Evolutionary conservation across 2,329 filamentous ascomycete genomes (phyloP).

Genomic region (Epichloe amarillans): DNA sequence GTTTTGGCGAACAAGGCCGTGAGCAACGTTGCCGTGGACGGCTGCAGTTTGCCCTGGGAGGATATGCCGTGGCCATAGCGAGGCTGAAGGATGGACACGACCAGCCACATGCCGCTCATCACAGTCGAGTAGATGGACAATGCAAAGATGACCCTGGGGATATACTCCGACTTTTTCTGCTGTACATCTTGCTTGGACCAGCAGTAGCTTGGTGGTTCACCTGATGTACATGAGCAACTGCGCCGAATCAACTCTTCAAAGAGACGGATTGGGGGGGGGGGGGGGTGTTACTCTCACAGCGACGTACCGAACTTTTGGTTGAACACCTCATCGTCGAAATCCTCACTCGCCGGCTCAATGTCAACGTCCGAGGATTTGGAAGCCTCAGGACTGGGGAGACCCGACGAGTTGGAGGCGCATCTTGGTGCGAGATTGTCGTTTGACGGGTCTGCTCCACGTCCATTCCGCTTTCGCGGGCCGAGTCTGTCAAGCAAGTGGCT

Average conservation of each 20-base stretch:
- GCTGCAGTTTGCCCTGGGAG: slow-evolving; percentile 37
- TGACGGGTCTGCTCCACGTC: neutral
- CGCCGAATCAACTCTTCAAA: too few species aligned
- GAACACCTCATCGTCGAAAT: slow-evolving; percentile 16
- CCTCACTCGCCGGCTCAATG: neutral
- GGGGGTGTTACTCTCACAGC: neutral
- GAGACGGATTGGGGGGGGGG: neutral
- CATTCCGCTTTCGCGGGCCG: neutral
- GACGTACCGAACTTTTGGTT: slow-evolving; percentile 19
- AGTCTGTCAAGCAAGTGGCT: neutral
- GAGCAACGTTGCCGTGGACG: slow-evolving; percentile 52
- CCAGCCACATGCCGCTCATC: slow-evolving; percentile 53
- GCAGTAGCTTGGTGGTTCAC: slow-evolving; percentile 20
- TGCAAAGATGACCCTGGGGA: slow-evolving; percentile 31
- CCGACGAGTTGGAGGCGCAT: neutral
- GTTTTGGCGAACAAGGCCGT: slow-evolving; percentile 61
- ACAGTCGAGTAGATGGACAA: slow-evolving; percentile 50
- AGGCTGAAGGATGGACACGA: slow-evolving; percentile 47
- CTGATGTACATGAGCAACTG: slow-evolving; percentile 1
- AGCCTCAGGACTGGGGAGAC: neutral
- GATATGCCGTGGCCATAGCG: slow-evolving; percentile 47
- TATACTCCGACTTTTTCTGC: slow-evolving; percentile 27
- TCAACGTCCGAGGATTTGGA: neutral
- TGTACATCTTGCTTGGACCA: slow-evolving; percentile 19
- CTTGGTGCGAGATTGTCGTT: neutral